Evolutionary conservation across 148 eudicot species (phyloP), one percentile per base, ranked within the genome.

Genomic region (Diospyros lotus): DNA sequence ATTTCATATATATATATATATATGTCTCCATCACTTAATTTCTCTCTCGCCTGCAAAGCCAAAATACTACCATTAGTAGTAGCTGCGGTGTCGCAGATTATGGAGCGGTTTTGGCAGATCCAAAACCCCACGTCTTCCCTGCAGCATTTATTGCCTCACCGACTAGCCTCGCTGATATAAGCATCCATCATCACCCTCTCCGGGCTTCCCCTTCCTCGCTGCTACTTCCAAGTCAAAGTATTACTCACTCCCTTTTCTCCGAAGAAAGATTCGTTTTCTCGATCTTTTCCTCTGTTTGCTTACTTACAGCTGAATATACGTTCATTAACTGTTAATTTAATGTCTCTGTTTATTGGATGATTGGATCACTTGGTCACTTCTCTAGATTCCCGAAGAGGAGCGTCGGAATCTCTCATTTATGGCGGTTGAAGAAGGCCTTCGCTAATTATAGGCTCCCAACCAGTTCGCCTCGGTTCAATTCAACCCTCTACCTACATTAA

Each of bases 71-170:
- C 46, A 73, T 62, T 28, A 61, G 66, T 28, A 61, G 66, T 6
- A 73, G 52, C 75, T 66, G 60, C 66, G 39, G 40, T 14, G 7
- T 63, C 40, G 50, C 68, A 63, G 63, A 5, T 15, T 28, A 28
- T 28, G 28, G 28, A 28, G 28, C 28, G 52, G 1, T 38, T 67
- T 65, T 67, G 71, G 76, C 76, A 65, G 74, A 64, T 65, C 75
- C 38, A 78, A 72, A 65, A 46, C 80, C 72, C 18, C 80, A 78
- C 76, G 80, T 28, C 54, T 61, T 55, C 71, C 69, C 48, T 73
- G 28, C 28, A 0, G 28, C 28, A 28, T 28, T 28, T 28, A 28
- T 28, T 28, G 28, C 17, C 41, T 70, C 17, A 53, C 5, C 15
- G 4, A 4, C 2, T 15, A 52, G 9, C n/a, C 4, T 5, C 15